A percentile compares a stretch with the other conserved stretches of the same genome.
These are phyloP conservation scores for Casuarina equisetifolia DNA, from an alignment of 306 rosid species.

Conservation along the genomic window DNA sequence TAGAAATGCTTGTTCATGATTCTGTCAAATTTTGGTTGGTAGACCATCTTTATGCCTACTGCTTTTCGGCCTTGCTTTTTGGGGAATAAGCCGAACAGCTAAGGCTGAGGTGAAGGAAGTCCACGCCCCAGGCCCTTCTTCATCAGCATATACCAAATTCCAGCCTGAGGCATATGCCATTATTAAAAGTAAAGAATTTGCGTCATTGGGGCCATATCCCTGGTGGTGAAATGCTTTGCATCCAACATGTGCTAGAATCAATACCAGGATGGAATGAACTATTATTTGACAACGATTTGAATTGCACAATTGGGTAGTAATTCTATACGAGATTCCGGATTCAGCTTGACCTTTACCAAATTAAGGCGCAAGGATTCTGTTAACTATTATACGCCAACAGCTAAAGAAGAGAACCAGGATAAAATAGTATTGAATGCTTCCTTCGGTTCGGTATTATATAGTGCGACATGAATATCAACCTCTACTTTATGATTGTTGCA, in stretches of 20 bases:
- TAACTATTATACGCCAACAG: too few relatives aligned
- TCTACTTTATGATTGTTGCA: too few relatives aligned
- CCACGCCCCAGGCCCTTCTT: neutral
- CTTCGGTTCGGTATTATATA: too few relatives aligned
- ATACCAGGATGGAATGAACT: neutral
- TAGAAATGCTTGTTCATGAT: neutral
- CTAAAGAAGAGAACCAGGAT: too few relatives aligned
- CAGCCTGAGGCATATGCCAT: neutral
- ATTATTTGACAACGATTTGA: conserved; percentile 1
- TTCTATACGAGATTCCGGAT: neutral
- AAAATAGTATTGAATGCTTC: too few relatives aligned
- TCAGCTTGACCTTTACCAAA: neutral
- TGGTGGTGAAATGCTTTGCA: too few relatives aligned
- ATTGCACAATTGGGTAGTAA: neutral
- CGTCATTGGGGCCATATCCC: too few relatives aligned
- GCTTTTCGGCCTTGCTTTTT: neutral
- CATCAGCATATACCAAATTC: neutral
- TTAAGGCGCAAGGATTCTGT: too few relatives aligned
- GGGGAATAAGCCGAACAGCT: conserved; percentile 9
- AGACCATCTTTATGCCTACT: neutral
- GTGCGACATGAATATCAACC: too few relatives aligned
- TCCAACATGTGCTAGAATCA: neutral
- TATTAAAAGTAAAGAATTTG: too few relatives aligned
- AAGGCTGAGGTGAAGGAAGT: conserved; percentile 10
- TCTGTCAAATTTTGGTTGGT: neutral